A percentile compares a stretch with the other conserved stretches of the same genome.
Evolutionary conservation across 441 rosid genomes (phyloP).

Genomic region (Iberis amara): DNA sequence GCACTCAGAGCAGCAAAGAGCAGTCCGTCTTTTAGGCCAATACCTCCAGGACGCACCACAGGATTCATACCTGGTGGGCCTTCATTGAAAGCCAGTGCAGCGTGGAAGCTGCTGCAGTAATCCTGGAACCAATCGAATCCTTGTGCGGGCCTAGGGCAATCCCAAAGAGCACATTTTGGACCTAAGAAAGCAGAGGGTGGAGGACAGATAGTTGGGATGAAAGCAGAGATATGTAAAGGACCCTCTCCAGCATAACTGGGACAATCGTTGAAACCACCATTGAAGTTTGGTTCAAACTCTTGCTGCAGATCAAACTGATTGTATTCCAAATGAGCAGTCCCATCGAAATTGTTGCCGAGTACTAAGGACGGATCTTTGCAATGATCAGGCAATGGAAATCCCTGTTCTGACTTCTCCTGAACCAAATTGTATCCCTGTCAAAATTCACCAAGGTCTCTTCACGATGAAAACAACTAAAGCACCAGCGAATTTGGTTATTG

Average conservation of each 20-base stretch:
- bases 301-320: conserved; percentile 64
- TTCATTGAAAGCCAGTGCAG: conserved; percentile 74
- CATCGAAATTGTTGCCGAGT: conserved; percentile 44
- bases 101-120: conserved; percentile 94
- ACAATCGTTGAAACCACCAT: conserved; percentile 39
- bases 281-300: conserved; percentile 60
- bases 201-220: conserved; percentile 60
- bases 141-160: conserved; percentile 94
- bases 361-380: conserved; percentile 57
- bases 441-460: conserved; percentile 13
- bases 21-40: conserved; percentile 78
- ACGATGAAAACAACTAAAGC: background rate
- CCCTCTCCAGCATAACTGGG: conserved; percentile 46
- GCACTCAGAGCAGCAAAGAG: conserved; percentile 87
- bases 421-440: conserved; percentile 55
- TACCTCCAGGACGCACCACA: conserved; percentile 88
- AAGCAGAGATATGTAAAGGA: conserved; percentile 33
- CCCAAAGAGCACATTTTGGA: conserved; percentile 99
- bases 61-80: conserved; percentile 97
- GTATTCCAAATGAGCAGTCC: conserved; percentile 49
- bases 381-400: conserved; percentile 46
- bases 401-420: conserved; percentile 51
- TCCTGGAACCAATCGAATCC: conserved; percentile 79
- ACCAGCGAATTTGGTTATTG: background rate
- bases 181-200: conserved; percentile 95